phyloP scores from a whole-genome alignment of 768 basidiomycete genomes.

The Tulasnella calospora region DNA sequence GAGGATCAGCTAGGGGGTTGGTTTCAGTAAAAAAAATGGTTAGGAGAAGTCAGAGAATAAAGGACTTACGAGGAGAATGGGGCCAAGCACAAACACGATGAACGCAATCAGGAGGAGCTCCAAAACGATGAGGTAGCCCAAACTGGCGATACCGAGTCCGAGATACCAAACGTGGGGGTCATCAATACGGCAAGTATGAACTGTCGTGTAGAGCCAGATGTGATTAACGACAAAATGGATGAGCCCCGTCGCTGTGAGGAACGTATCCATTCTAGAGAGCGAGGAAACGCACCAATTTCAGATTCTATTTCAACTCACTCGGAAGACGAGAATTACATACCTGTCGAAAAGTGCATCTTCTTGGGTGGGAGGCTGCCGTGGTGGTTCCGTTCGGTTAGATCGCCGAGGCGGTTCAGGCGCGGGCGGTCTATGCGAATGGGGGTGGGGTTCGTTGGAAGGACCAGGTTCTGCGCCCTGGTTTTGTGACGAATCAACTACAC shows the following conservation, averaged over 20 bases:
- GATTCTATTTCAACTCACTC: neutral
- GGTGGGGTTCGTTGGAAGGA: neutral
- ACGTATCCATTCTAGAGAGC: constrained; percentile 9
- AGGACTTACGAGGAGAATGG: constrained; percentile 65
- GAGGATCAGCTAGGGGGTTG: constrained; percentile 40
- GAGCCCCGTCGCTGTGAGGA: constrained; percentile 54
- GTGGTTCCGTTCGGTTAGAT: neutral
- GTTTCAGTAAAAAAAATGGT: neutral
- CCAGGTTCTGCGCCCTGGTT: neutral
- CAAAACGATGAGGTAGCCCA: constrained; percentile 68
- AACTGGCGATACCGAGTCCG: constrained; percentile 70
- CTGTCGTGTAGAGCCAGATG: constrained; percentile 70
- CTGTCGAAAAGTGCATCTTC: neutral
- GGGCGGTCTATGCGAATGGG: neutral
- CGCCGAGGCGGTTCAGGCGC: neutral
- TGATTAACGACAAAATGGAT: constrained; percentile 81
- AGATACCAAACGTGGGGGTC: constrained; percentile 87
- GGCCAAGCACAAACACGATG: constrained; percentile 71
- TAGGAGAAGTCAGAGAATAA: neutral
- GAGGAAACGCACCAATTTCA: neutral
- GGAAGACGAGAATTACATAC: neutral
- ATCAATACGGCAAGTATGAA: constrained; percentile 63
- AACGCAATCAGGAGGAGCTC: constrained; percentile 71
- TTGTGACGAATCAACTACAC: neutral
- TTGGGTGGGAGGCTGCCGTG: neutral